A percentile compares a stretch with the other conserved stretches of the same genome.
phyloP scores from a whole-genome alignment of 139 green algal genomes.

The Coelastrella sp. region DNA sequence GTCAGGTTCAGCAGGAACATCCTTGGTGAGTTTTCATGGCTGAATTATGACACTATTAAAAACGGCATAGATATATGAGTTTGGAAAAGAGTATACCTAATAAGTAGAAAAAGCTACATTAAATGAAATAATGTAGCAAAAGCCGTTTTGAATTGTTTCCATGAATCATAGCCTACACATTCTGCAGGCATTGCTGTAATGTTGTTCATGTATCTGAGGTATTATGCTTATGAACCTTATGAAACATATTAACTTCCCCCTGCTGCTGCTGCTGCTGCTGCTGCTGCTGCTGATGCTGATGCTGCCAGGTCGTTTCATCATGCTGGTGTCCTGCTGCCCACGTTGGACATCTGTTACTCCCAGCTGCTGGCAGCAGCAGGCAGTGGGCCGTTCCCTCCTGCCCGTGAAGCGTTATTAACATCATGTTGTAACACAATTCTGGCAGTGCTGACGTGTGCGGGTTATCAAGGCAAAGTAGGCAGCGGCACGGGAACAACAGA shows the following conservation, averaged over 20 bases:
- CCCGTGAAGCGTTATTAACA: slow-evolving; percentile 41
- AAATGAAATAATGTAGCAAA: no score
- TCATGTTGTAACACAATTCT: slow-evolving; percentile 32
- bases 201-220: neutral
- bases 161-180: no score
- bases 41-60: no score
- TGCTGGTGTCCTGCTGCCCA: slow-evolving; percentile 67
- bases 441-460: slow-evolving; percentile 42
- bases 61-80: no score
- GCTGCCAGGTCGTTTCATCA: slow-evolving; percentile 74
- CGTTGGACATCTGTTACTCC: slow-evolving; percentile 70
- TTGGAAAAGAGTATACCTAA: no score
- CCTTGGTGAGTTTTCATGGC: slow-evolving; percentile 53
- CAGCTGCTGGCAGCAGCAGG: slow-evolving; percentile 58
- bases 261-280: neutral
- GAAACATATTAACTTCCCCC: no score
- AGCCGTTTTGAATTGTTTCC: no score
- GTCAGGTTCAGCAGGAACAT: slow-evolving; percentile 80
- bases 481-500: neutral
- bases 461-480: slow-evolving; percentile 41
- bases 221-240: no score
- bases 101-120: no score
- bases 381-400: neutral
- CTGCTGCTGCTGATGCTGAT: no score
- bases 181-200: neutral